A percentile compares a stretch with the other conserved stretches of the same genome.
These are phyloP conservation scores for Cornus florida DNA, from an alignment of 148 eudicot species.

Conservation along the genomic window DNA sequence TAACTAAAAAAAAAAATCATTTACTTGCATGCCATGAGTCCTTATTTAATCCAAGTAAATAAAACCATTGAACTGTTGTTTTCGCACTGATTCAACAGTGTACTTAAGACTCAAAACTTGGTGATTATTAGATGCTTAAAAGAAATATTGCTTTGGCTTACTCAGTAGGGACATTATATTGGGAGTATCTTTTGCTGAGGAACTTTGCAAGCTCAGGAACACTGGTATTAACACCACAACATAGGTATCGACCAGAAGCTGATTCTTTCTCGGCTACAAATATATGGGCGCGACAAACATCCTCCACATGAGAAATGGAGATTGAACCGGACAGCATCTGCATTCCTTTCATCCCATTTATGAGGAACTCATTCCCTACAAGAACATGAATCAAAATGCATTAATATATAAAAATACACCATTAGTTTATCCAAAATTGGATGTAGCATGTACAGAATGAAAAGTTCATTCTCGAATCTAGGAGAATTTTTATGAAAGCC, in stretches of 20 bases:
- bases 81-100: no score
- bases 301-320: constrained; percentile 61
- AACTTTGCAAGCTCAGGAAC: constrained; percentile 58
- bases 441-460: no score
- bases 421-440: no score
- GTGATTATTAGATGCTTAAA: no score
- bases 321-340: constrained; percentile 59
- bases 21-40: no score
- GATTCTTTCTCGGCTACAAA: constrained; percentile 64
- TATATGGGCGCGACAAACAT: constrained; percentile 66
- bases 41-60: no score
- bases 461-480: no score
- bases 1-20: no score
- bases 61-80: no score
- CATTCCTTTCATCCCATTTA: constrained; percentile 57
- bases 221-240: constrained; percentile 56
- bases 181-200: constrained; percentile 50
- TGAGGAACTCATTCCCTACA: constrained; percentile 39
- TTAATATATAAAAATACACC: neutral
- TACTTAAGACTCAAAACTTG: no score
- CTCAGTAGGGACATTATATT: constrained; percentile 58
- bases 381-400: neutral
- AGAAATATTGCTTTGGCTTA: constrained; percentile 15
- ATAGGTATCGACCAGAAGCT: constrained; percentile 65
- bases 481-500: no score